A percentile compares a stretch with the other conserved stretches of the same genome.
phyloP scores from a whole-genome alignment of 129 eudicot genomes.

The Lactuca sativa region DNA sequence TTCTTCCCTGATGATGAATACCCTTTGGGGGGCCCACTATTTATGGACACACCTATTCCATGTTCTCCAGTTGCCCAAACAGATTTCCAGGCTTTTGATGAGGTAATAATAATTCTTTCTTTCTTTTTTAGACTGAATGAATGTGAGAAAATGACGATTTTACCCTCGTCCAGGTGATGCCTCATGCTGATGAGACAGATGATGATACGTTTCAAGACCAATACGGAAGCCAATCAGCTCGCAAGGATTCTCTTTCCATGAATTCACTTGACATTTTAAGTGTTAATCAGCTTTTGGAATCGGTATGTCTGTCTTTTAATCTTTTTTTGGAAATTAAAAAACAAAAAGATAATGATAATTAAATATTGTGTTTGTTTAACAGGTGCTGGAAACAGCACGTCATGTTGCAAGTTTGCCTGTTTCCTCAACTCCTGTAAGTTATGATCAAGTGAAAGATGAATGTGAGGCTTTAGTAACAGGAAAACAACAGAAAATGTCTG shows the following conservation, averaged over 20 bases:
- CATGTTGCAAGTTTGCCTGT: conserved; percentile 70
- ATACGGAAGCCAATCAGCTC: conserved; percentile 60
- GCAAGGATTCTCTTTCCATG: conserved; percentile 53
- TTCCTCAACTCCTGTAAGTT: conserved; percentile 53
- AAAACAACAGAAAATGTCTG: conserved; percentile 81
- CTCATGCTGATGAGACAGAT: conserved; percentile 38
- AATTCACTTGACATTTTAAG: conserved; percentile 67
- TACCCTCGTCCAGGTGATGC: conserved; percentile 36
- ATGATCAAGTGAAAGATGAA: conserved; percentile 69
- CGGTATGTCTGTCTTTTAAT: conserved; percentile 39
- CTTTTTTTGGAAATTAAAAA: background rate
- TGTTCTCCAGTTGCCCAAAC: conserved; percentile 60
- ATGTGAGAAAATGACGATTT: background rate
- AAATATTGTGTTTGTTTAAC: conserved; percentile 8
- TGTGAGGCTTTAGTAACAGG: conserved; percentile 77
- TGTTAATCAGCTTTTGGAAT: conserved; percentile 80
- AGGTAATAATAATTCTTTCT: conserved; percentile 36
- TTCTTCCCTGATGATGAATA: conserved; percentile 77
- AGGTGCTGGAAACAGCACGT: conserved; percentile 84
- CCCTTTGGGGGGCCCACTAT: conserved; percentile 59
- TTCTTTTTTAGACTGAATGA: too few relatives aligned
- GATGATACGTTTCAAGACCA: conserved; percentile 58
- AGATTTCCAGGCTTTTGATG: conserved; percentile 64
- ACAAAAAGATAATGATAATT: background rate
- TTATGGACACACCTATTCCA: conserved; percentile 72